Evolutionary conservation across 1,284 basidiomycete species (phyloP).

Genomic region (Microstroma glucosiphilum): DNA sequence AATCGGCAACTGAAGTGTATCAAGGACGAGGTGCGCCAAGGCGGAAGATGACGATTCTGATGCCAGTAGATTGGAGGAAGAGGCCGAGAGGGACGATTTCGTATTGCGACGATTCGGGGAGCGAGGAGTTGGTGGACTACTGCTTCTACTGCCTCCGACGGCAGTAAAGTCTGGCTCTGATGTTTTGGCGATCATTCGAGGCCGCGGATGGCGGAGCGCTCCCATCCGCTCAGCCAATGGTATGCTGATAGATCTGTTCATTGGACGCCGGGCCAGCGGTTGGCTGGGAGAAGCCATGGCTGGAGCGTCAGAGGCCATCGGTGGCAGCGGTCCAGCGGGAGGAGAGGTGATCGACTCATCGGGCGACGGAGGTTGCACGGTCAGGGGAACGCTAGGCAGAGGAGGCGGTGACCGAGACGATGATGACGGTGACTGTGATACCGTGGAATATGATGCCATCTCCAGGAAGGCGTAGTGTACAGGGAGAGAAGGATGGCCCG

Average conservation of each 20-base stretch:
- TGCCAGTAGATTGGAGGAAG: not conserved
- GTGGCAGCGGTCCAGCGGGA: too few relatives aligned
- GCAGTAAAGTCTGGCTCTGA: not conserved
- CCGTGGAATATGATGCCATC: too few relatives aligned
- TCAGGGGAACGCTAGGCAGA: too few relatives aligned
- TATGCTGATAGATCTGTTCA: not conserved
- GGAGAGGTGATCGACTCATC: too few relatives aligned
- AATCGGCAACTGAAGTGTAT: slow-evolving; percentile 10
- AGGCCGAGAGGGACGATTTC: not conserved
- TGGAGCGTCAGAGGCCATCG: not conserved
- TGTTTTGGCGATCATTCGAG: not conserved
- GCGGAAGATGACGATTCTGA: not conserved
- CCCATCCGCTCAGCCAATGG: slow-evolving; percentile 1
- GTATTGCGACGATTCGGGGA: not conserved
- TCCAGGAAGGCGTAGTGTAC: too few relatives aligned
- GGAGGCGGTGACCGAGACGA: too few relatives aligned
- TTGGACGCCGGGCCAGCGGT: not conserved
- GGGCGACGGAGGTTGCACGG: too few relatives aligned
- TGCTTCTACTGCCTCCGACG: not conserved
- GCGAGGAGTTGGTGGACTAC: not conserved
- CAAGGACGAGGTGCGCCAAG: slow-evolving; percentile 6
- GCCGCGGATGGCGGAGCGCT: slow-evolving; percentile 1
- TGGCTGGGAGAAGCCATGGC: not conserved
- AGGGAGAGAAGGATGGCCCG: too few relatives aligned
- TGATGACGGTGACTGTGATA: too few relatives aligned